phyloP scores from a whole-genome alignment of 768 basidiomycete genomes.

The Boletus rubropictus region DNA sequence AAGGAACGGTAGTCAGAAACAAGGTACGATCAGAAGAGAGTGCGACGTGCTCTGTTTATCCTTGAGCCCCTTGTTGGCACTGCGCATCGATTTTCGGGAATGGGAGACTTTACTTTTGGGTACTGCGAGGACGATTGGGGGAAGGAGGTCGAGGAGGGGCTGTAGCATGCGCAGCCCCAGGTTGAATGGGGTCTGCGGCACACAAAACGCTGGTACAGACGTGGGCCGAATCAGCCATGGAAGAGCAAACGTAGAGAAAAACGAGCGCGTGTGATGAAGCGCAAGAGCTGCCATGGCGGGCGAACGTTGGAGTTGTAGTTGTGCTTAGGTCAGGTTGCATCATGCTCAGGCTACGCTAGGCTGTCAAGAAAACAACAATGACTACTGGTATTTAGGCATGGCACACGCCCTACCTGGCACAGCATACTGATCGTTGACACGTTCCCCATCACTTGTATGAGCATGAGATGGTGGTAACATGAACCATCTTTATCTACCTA shows the following conservation, averaged over 20 bases:
- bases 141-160: conserved; percentile 68
- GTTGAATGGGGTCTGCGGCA: conserved; percentile 27
- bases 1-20: conserved; percentile 5
- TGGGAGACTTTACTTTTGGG: conserved; percentile 94
- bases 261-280: conserved; percentile 30
- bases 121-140: conserved; percentile 83
- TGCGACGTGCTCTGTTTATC: conserved; percentile 73
- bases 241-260: conserved; percentile 19
- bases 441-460: too few relatives aligned
- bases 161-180: conserved; percentile 39
- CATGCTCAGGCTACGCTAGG: too few relatives aligned
- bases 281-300: conserved; percentile 38
- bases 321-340: too few relatives aligned
- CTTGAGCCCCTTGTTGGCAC: conserved; percentile 90
- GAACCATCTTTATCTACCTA: too few relatives aligned
- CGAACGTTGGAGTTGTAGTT: background rate
- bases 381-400: too few relatives aligned
- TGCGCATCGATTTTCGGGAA: conserved; percentile 91
- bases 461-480: too few relatives aligned
- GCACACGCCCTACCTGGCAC: too few relatives aligned
- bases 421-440: too few relatives aligned
- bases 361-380: too few relatives aligned
- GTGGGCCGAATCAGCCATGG: conserved; percentile 22
- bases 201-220: conserved; percentile 17
- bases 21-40: background rate